Evolutionary conservation across 2,329 filamentous ascomycete species (phyloP), one percentile per base, ranked within the genome.

Genomic region (Verruconis gallopava): DNA sequence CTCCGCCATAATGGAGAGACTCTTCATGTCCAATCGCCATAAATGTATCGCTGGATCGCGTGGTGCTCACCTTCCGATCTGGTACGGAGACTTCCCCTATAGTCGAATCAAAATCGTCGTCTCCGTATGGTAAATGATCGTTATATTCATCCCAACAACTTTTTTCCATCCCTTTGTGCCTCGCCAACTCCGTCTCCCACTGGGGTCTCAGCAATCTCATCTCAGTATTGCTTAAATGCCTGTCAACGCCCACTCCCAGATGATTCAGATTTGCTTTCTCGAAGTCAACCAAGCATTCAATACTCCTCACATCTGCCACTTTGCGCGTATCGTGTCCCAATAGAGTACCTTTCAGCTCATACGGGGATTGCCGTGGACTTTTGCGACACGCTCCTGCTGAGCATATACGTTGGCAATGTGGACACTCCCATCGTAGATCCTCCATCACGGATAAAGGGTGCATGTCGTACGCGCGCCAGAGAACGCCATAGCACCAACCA

Each of bases 241-340:
- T 62, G 57, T 43, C 55, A 22, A 63, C 62, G 14, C 67, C 59
- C 21, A 76, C 76, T 40, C 73, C 72, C 37, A 96, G 65, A 85
- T 86, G 95, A 33, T 72, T 74, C 19, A 93, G 67, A 56, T 98
- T 98, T 41, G 93, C 89, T 32, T 84, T 70, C 19, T 83, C 78
- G 59, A 95, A 95, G 56, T 96, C 86, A 5, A 96, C 85, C 17
- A 96, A 71, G 18, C 78, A 80, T 58, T 96, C 89, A 4, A 94
- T 77, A 53, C 88, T 95, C 46, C 91, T 78, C 40, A 84, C 81
- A 60, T 98, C 91, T 2, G 91, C 89, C 38, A 96, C 79, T 22
- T 82, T 81, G 42, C 78, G 82, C 0, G 91, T 98, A 50, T 96
- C 86, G 52, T 95, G 86, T 0, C 91, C 91, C 2, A 96, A 72